Conservation (phyloP, 176 grass and related monocot species). For the Eleusine indica region DNA sequence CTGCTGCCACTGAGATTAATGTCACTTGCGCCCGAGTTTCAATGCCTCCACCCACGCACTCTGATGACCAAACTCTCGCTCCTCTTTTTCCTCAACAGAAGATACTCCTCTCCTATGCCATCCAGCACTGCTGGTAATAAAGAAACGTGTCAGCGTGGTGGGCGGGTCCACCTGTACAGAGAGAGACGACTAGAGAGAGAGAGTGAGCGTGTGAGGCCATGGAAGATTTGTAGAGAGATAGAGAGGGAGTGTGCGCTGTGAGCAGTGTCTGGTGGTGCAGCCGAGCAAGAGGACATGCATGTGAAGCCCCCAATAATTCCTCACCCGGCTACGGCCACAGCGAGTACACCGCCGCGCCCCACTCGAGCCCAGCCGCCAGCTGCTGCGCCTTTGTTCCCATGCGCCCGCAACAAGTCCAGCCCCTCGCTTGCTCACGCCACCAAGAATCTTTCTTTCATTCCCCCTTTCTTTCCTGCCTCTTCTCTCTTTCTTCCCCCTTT, state of each 20-base stretch:
- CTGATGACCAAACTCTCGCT: background rate
- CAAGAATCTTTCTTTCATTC: conserved; percentile 52
- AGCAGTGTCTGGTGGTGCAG: conserved; percentile 36
- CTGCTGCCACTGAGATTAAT: background rate
- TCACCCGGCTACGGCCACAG: conserved; percentile 4
- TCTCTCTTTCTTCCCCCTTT: conserved; percentile 25
- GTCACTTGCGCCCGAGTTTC: conserved; percentile 2
- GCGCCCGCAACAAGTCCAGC: conserved; percentile 55
- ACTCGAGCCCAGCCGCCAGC: conserved; percentile 47
- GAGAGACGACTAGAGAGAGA: background rate
- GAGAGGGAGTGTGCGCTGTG: conserved; percentile 5
- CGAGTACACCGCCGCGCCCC: conserved; percentile 12
- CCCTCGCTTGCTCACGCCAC: conserved; percentile 30
- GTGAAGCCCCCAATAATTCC: conserved; percentile 82
- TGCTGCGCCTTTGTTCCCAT: conserved; percentile 69
- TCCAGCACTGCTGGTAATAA: conserved; percentile 28
- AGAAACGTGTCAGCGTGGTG: conserved; percentile 35
- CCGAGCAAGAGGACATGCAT: conserved; percentile 56
- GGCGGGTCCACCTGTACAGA: background rate
- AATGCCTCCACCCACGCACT: background rate
- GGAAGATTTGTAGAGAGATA: background rate
- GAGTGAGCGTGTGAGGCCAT: background rate
- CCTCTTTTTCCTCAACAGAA: conserved; percentile 39
- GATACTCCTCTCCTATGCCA: conserved; percentile 5
- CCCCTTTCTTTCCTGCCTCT: background rate